Evolutionary conservation across 2,329 filamentous ascomycete genomes (phyloP).

Genomic region (Fusarium decemcellulare): DNA sequence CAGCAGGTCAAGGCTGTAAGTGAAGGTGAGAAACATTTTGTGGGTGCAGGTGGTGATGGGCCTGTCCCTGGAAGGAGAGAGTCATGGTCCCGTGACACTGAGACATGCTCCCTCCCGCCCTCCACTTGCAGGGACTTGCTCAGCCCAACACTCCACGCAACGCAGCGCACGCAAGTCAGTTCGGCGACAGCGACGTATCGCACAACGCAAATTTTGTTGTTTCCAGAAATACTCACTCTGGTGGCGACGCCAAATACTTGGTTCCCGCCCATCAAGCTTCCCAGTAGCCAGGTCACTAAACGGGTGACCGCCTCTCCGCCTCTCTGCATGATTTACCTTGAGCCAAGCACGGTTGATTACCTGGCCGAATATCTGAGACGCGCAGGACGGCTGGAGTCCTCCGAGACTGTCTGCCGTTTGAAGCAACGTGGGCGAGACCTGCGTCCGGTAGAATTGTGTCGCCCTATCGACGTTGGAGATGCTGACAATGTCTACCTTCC

Average conservation of each 20-base stretch:
- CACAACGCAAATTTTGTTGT: not conserved
- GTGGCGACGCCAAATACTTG: constrained; percentile 29
- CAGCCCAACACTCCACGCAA: constrained; percentile 1
- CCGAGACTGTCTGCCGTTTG: constrained; percentile 8
- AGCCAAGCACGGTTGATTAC: constrained; percentile 26
- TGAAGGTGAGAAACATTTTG: constrained; percentile 35
- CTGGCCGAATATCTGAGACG: constrained; percentile 20
- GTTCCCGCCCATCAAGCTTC: constrained; percentile 13
- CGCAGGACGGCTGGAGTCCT: constrained; percentile 8
- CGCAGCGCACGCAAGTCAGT: not conserved
- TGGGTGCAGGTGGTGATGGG: constrained; percentile 16
- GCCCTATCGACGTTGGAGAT: not conserved
- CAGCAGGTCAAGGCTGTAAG: not conserved
- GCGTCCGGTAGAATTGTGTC: constrained; percentile 16
- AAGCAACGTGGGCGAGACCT: constrained; percentile 26
- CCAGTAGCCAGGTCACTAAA: constrained; percentile 1
- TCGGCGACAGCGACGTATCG: constrained; percentile 16
- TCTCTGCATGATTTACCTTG: constrained; percentile 2
- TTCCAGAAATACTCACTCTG: constrained; percentile 8
- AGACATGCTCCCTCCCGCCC: constrained; percentile 15
- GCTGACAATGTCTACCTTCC: not conserved
- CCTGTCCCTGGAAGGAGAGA: constrained; percentile 17
- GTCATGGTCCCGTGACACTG: constrained; percentile 17
- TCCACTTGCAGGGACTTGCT: constrained; percentile 18
- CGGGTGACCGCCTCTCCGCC: constrained; percentile 21